Base-by-base conservation (phyloP, 2,329 filamentous ascomycete genomes). In the Clonostachys byssicola region DNA sequence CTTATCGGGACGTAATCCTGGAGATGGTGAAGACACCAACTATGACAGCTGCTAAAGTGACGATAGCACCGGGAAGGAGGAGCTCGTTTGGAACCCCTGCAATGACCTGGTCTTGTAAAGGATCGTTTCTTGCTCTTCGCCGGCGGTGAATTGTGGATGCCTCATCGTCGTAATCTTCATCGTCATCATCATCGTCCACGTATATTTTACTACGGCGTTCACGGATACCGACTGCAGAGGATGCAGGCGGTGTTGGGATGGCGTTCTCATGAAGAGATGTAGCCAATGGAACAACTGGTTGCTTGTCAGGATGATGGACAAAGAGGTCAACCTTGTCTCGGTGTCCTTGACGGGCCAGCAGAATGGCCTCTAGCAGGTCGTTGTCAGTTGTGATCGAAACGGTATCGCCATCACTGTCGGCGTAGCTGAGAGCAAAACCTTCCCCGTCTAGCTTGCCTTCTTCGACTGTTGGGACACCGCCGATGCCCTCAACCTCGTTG, bases 261-360 rank as follows among this genome's bases (percentile, higher is more conserved):
- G 81, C 78, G 2, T 79, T 73, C 23, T 30, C 23, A 30, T 30
- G 23, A 30, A 30, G 23, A 10, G 23, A 30, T 30, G 23, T 30
- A 30, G 23, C 23, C 23, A 30, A 30, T 8, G 23, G 23, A n/a
- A 91, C 78, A 1, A 91, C 78, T 1, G 92, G 88, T n/a, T 92
- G 84, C 69, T 94, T 87, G 52, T 91, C 83, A 1, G 92, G 92
- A 58, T 99, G 88, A 64, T 99, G 94, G 12, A 97, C 92, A 59
- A 96, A 97, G 14, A 99, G 78, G 60, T 99, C 94, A 17, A 99
- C 94, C 77, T 99, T 99, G 56, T 97, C 94, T 42, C 83, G 85
- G 56, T 77, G 83, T 42, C 81, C 78, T 49, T 88, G 84, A 50
- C 89, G 86, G 5, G 92, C 89, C 30, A 97, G 79, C 17, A 85